Base-by-base conservation (phyloP, 106 monocot genomes). In the Apostasia ramifera region DNA sequence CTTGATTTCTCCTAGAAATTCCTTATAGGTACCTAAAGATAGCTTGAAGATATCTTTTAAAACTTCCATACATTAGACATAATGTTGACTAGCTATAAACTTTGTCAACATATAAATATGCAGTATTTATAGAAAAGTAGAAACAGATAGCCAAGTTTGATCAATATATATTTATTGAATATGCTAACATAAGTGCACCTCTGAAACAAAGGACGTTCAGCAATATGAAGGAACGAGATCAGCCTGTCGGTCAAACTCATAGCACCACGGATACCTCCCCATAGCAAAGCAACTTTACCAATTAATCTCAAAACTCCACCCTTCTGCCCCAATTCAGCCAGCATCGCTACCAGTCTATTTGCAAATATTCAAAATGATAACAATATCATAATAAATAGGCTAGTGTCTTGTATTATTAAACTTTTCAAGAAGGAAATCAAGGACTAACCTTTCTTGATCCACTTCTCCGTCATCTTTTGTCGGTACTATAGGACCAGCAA, bases 181-280 rank as follows among this genome's bases (percentile, higher is more conserved):
- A 26, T 26, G 26, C 26, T 26, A 26, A 26, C 26, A 26, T 26
- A 26, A 26, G 26, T 26, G 26, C 26, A 94, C 92, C 98, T 98
- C 50, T 89, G 87, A 69, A 80, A 65, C 66, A 98, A 83, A n/a
- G 92, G 98, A 4, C 92, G 87, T 45, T 87, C 75, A 44, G 86
- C 82, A 76, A 98, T 83, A 73, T 68, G 93, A 48, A 90, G 76
- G 71, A 98, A 85, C 26, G 77, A 80, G 53, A 93, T 98, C 61
- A 98, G 93, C 66, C 72, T 87, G 65, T 90, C 86, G 1, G 89
- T 90, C 80, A 98, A 83, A 76, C 92, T 98, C 83, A 87, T 76
- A 57, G 98, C 98, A 55, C 98, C 93, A 71, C 93, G 93, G 13
- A 98, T 83, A 39, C 98, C 98, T 66, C 98, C 98, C 98, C 98